Percentiles rank a stretch among this genome's conserved stretches.
These are phyloP conservation scores for Aspergillus nanangensis DNA, from an alignment of 495 filamentous ascomycete genomes.

Conservation along the genomic window DNA sequence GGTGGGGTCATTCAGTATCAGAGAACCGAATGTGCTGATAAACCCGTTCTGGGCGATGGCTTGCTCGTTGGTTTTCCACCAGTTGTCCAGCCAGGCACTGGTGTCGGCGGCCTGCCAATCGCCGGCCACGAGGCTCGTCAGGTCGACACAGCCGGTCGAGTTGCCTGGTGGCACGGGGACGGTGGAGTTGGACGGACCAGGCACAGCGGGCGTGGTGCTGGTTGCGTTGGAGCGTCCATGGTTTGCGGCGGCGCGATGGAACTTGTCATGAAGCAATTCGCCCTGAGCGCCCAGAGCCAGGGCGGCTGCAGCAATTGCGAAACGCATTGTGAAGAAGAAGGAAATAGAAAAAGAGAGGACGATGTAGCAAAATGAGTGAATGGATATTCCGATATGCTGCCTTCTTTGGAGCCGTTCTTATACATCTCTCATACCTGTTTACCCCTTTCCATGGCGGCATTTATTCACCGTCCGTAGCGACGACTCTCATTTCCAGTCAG, in stretches of 20 bases:
- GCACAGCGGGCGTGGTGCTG: not conserved
- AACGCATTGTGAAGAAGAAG: not conserved
- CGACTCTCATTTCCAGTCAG: not conserved
- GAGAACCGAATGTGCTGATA: not conserved
- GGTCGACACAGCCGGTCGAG: not conserved
- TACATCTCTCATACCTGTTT: no score
- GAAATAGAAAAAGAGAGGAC: not conserved
- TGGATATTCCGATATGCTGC: not conserved
- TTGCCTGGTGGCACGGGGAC: not conserved
- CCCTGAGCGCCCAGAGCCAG: not conserved
- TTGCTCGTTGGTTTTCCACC: not conserved
- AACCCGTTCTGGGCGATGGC: not conserved
- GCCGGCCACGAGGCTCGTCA: not conserved
- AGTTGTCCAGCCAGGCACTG: not conserved
- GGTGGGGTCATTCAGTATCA: not conserved
- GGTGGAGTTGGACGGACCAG: not conserved
- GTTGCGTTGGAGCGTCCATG: not conserved
- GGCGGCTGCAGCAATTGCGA: not conserved
- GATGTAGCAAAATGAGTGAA: not conserved
- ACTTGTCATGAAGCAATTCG: not conserved
- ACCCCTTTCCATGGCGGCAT: not conserved
- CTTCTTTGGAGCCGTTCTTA: not conserved
- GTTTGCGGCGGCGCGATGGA: not conserved
- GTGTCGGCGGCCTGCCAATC: not conserved
- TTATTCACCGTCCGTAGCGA: not conserved